These are phyloP conservation scores for Vicia sativa DNA, from an alignment of 306 rosid genomes.

Conservation along the genomic window DNA sequence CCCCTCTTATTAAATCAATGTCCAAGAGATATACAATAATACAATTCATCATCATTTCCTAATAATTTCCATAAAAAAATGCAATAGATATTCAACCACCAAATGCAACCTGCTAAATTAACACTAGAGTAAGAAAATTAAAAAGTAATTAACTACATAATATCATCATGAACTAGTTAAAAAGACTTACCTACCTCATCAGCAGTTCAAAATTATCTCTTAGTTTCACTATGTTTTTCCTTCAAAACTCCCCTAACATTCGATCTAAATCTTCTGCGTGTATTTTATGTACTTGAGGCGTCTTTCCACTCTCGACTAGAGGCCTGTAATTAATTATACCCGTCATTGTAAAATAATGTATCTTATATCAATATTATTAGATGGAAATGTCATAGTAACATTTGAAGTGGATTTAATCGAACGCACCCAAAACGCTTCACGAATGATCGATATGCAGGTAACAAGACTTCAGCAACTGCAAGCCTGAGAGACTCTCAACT, in stretches of 20 bases:
- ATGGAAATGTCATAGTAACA: constrained; percentile 15
- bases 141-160: no score
- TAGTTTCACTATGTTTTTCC: constrained; percentile 79
- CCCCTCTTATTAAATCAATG: constrained; percentile 29
- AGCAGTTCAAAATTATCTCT: constrained; percentile 42
- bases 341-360: constrained; percentile 25
- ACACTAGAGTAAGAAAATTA: no score
- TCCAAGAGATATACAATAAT: constrained; percentile 7
- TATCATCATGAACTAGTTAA: no score
- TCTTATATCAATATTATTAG: background rate
- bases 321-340: constrained; percentile 52
- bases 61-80: no score
- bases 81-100: no score
- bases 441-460: constrained; percentile 92
- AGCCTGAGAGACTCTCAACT: constrained; percentile 95
- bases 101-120: no score
- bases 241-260: constrained; percentile 93
- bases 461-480: constrained; percentile 88
- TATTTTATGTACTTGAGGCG: constrained; percentile 82
- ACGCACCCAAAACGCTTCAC: constrained; percentile 85
- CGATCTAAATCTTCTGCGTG: constrained; percentile 86
- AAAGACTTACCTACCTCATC: no score
- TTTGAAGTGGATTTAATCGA: constrained; percentile 20
- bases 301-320: constrained; percentile 84
- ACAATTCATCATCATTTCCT: constrained; percentile 12